phyloP scores from a whole-genome alignment of 108 stramenopile genomes.

The Nitzschia inconspicua region DNA sequence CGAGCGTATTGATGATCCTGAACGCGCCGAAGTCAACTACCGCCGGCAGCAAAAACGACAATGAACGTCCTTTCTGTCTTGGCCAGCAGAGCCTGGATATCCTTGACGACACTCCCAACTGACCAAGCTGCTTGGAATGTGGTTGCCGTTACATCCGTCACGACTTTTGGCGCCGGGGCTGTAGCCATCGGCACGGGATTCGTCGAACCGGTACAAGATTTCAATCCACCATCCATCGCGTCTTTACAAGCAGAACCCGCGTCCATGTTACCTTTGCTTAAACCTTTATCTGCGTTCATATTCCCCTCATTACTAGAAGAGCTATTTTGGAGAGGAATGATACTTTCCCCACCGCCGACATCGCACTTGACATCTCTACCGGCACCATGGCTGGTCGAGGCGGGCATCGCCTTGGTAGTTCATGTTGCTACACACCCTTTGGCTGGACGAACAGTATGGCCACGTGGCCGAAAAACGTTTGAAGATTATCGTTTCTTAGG shows the following conservation, averaged over 20 bases:
- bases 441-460: constrained; percentile 22
- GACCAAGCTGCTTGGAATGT: constrained; percentile 8
- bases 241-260: not conserved
- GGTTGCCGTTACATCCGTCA: constrained; percentile 14
- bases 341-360: constrained; percentile 6
- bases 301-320: constrained; percentile 34
- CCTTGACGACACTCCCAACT: constrained; percentile 18
- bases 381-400: not conserved
- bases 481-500: constrained; percentile 19
- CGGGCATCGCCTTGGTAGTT: constrained; percentile 10
- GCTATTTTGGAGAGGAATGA: constrained; percentile 30
- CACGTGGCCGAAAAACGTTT: constrained; percentile 24
- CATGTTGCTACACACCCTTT: constrained; percentile 28
- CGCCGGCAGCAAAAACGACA: no score
- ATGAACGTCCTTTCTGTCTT: not conserved
- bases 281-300: constrained; percentile 23
- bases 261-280: not conserved
- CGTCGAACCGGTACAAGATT: constrained; percentile 17
- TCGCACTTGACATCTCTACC: not conserved
- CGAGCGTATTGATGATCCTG: no score
- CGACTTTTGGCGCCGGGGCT: constrained; percentile 15
- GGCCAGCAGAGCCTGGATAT: constrained; percentile 8
- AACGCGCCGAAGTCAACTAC: no score
- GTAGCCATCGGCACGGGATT: constrained; percentile 21
- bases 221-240: constrained; percentile 14